A percentile compares a stretch with the other conserved stretches of the same genome.
phyloP scores from a whole-genome alignment of 305 asterid genomes.

The Nicotiana rustica region DNA sequence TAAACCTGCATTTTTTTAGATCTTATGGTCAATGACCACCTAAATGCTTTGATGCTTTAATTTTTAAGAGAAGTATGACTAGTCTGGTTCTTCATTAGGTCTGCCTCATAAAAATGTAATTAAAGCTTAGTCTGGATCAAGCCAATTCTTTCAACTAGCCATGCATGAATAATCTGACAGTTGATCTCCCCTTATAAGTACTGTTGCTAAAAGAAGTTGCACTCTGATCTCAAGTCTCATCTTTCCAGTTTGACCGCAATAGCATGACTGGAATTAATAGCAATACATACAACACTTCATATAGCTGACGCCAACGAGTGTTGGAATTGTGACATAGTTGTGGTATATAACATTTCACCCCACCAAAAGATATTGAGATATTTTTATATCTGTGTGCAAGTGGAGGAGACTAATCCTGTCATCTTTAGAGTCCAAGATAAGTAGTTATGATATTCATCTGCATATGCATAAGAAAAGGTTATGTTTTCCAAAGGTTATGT shows the following conservation, averaged over 20 bases:
- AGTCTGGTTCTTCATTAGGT: background rate
- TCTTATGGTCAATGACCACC: background rate
- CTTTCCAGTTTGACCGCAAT: background rate
- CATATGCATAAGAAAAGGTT: background rate
- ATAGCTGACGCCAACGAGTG: background rate
- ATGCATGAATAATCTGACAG: background rate
- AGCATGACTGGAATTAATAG: background rate
- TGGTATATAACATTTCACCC: background rate
- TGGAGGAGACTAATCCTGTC: background rate
- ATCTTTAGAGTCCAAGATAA: slow-evolving; percentile 12
- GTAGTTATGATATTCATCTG: slow-evolving; percentile 25
- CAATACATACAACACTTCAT: background rate
- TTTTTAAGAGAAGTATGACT: background rate
- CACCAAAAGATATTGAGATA: slow-evolving; percentile 24
- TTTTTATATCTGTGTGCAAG: background rate
- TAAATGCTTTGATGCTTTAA: background rate
- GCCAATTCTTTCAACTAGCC: background rate
- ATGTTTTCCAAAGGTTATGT: background rate
- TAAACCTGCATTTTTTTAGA: slow-evolving; percentile 4
- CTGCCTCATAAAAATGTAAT: background rate
- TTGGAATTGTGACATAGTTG: background rate
- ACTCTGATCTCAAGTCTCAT: background rate
- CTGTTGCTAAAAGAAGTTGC: background rate
- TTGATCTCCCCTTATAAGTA: background rate
- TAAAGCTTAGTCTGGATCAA: background rate